Evolutionary conservation across 257 asterid species (phyloP).

Genomic region (Lycium ferocissimum): DNA sequence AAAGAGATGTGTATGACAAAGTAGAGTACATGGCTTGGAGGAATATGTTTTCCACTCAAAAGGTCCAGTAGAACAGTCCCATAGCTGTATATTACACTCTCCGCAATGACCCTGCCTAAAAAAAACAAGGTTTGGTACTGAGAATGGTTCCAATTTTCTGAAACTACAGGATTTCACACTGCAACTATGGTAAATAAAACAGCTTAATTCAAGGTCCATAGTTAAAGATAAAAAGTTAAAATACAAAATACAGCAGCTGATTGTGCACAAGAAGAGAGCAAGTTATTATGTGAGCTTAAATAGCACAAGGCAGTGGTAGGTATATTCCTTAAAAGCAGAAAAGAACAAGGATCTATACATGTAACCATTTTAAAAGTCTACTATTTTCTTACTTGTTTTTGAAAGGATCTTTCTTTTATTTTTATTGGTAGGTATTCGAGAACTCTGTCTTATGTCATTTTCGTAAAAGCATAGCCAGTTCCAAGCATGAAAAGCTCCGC

Average conservation of each 20-base stretch:
- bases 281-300: background rate
- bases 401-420: background rate
- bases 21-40: conserved; percentile 75
- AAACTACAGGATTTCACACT: background rate
- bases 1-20: background rate
- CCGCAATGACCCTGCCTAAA: conserved; percentile 90
- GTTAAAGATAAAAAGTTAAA: background rate
- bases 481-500: background rate
- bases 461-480: background rate
- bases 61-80: conserved; percentile 93
- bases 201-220: background rate
- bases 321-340: background rate
- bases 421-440: background rate
- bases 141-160: background rate
- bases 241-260: background rate
- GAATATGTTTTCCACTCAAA: conserved; percentile 90
- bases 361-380: background rate
- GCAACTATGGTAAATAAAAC: background rate
- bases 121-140: background rate
- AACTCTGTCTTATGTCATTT: background rate
- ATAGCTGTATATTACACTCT: conserved; percentile 87
- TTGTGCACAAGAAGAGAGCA: background rate
- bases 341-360: background rate
- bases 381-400: background rate
- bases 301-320: background rate